Conservation (phyloP, 2,329 filamentous ascomycete genomes). For the Phaeophleospora eucalypticola region DNA sequence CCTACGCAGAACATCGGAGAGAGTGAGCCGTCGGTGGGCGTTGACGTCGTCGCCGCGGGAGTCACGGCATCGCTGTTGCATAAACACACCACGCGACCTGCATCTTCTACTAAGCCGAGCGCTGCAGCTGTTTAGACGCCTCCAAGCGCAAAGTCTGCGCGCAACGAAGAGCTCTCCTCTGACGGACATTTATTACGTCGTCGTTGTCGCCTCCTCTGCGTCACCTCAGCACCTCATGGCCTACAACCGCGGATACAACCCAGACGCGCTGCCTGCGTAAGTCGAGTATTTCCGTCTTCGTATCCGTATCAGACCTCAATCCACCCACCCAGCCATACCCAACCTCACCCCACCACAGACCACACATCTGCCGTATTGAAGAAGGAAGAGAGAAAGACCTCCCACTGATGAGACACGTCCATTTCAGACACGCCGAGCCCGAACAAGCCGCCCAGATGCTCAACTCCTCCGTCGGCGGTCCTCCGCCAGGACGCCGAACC, state of each 20-base stretch:
- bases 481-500: conserved; percentile 22
- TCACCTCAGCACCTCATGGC: too few relatives aligned
- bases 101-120: too few relatives aligned
- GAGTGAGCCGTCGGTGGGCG: too few relatives aligned
- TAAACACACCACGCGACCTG: too few relatives aligned
- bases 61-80: too few relatives aligned
- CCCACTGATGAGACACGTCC: conserved; percentile 21
- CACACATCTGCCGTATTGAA: conserved; percentile 1
- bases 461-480: conserved; percentile 14
- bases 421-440: conserved; percentile 65
- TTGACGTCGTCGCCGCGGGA: too few relatives aligned
- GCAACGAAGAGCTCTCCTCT: too few relatives aligned
- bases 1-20: too few relatives aligned
- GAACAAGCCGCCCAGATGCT: conserved; percentile 51
- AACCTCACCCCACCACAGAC: background rate
- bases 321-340: conserved; percentile 23
- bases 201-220: too few relatives aligned
- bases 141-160: too few relatives aligned
- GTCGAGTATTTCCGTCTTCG: conserved; percentile 39
- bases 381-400: conserved; percentile 3
- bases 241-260: conserved; percentile 90
- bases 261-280: conserved; percentile 92
- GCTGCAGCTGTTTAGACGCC: too few relatives aligned
- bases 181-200: too few relatives aligned
- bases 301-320: conserved; percentile 4